phyloP scores from a whole-genome alignment of 306 rosid species.

The Fragaria vesca region DNA sequence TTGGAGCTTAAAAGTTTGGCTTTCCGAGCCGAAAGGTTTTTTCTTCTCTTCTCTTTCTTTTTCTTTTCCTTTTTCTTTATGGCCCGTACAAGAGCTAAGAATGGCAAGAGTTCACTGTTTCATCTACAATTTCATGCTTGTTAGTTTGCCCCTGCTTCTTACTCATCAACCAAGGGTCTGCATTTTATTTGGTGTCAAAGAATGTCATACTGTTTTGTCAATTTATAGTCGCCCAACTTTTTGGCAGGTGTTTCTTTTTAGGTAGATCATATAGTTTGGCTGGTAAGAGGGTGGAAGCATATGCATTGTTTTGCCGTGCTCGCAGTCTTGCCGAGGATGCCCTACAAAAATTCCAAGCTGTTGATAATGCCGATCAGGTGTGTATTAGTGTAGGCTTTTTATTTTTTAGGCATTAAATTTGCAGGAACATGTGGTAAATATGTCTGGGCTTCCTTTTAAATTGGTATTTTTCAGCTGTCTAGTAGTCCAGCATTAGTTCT shows the following conservation, averaged over 20 bases:
- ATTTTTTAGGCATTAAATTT: not conserved
- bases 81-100: not conserved
- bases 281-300: slow-evolving; percentile 89
- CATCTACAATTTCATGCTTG: not conserved
- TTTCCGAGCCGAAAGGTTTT: slow-evolving; percentile 87
- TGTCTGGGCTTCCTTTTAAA: not conserved
- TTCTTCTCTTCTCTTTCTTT: slow-evolving; percentile 21
- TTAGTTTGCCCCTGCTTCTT: not conserved
- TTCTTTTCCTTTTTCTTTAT: not conserved
- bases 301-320: slow-evolving; percentile 72
- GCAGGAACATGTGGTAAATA: not conserved
- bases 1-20: slow-evolving; percentile 69
- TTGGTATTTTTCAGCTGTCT: not conserved
- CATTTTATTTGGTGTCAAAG: slow-evolving; percentile 14
- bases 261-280: slow-evolving; percentile 91
- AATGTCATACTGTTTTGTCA: not conserved
- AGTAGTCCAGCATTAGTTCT: not conserved
- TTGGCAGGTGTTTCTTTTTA: slow-evolving; percentile 85
- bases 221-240: slow-evolving; percentile 10
- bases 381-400: not conserved
- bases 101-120: not conserved
- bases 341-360: slow-evolving; percentile 30
- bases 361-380: slow-evolving; percentile 36
- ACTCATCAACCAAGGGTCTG: not conserved
- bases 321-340: slow-evolving; percentile 50